Evolutionary conservation across 345 rosid genomes (phyloP), one percentile per base, ranked within the genome.

Genomic region (Rhizophora mangle): DNA sequence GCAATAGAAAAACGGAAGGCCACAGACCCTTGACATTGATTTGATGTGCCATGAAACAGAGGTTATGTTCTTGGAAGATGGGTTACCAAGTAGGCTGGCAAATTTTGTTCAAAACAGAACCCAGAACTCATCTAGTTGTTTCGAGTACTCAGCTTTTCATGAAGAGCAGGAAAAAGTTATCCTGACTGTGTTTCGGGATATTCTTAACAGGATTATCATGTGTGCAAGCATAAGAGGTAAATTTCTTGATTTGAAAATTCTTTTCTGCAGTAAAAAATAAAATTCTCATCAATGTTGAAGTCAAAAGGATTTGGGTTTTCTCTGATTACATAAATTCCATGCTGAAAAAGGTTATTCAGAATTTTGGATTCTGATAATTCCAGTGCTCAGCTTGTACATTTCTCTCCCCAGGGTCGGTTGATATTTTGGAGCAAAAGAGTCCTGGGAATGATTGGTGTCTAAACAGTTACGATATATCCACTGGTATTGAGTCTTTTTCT

Each of bases 21-120:
- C 83, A 16, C 1, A 76, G 62, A 86, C 85, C 65, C 87, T 87
- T 46, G 89, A 79, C 63, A 85, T 84, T 16, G 87, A 87, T 69
- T 71, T 84, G 81, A 80, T 84, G 89, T 85, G 92, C 78, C 85
- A 85, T 71, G 92, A 87, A 49, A 80, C 85, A 62, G 86, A 79
- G 70, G 60, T 73, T 15, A 36, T 53, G 15, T 71, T 83, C 55
- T 37, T 56, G 43, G 74, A 72, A 34, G 37, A 34, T 34, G 37
- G 37, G 10, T 34, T 9, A 16, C 54, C 64, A 62, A 51, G 49
- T 51, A 70, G 65, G 29, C 16, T 29, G 21, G 37, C 55, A 69
- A 16, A 13, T 6, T 32, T 21, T 8, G 6, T 20, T 58, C 62
- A 51, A 65, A 49, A 26, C 62, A 29, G 30, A 70, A 37, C 16